phyloP scores from a whole-genome alignment of 1,139 yeast genomes.

The Diutina mesorugosa region DNA sequence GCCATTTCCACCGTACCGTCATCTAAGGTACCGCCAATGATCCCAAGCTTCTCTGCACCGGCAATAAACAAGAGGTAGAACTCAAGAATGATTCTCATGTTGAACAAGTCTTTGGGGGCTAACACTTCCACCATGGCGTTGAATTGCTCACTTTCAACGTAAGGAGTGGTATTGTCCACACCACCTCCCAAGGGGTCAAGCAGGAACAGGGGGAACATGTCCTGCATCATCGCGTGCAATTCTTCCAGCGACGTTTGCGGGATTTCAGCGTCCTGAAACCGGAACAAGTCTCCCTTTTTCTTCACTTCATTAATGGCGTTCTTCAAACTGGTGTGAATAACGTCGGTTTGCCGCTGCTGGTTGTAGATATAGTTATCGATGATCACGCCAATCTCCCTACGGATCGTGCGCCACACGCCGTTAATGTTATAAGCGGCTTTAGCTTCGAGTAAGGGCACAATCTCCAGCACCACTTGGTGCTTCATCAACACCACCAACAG shows the following conservation, averaged over 20 bases:
- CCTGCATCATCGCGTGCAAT: conserved; percentile 33
- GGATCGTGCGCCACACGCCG: conserved; percentile 45
- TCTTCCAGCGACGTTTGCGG: conserved; percentile 27
- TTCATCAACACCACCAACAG: conserved; percentile 54
- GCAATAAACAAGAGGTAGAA: conserved; percentile 46
- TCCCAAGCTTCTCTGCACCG: conserved; percentile 16
- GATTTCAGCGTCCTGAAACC: conserved; percentile 31
- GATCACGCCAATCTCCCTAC: conserved; percentile 44
- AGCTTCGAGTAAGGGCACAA: background rate
- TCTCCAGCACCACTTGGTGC: conserved; percentile 51
- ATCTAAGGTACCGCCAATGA: background rate
- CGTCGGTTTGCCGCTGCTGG: background rate
- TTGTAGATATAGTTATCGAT: conserved; percentile 39
- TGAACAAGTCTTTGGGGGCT: conserved; percentile 66
- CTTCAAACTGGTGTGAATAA: conserved; percentile 10
- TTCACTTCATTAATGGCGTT: conserved; percentile 6
- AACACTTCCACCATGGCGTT: conserved; percentile 50
- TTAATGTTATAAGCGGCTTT: conserved; percentile 19
- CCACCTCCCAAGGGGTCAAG: conserved; percentile 11
- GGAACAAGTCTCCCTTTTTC: conserved; percentile 24
- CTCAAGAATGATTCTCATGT: conserved; percentile 65
- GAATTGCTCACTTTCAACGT: conserved; percentile 44
- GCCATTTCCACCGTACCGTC: background rate
- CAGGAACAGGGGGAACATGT: conserved; percentile 50
- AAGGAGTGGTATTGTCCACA: conserved; percentile 23